A percentile compares a stretch with the other conserved stretches of the same genome.
These are phyloP conservation scores for Cantharellus anzutake DNA, from an alignment of 768 basidiomycete genomes.

Conservation along the genomic window DNA sequence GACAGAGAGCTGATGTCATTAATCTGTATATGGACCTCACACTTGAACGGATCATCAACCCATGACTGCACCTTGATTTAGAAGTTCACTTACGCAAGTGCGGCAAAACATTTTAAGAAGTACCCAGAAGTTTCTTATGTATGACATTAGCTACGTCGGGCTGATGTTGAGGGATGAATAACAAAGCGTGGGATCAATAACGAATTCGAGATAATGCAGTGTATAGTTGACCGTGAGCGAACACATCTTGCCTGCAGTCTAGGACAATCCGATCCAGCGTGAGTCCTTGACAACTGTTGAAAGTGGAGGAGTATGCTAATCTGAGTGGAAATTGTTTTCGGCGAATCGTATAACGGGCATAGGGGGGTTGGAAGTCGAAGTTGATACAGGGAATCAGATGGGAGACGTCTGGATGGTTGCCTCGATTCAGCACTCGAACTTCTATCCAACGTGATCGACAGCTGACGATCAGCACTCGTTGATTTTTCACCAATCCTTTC, in stretches of 20 bases:
- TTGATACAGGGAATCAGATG: slow-evolving; percentile 3
- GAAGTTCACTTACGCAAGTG: too few relatives aligned
- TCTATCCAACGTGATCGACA: not conserved
- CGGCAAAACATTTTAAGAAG: too few relatives aligned
- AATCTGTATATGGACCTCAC: too few relatives aligned
- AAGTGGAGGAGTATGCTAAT: slow-evolving; percentile 8
- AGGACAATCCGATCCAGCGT: slow-evolving; percentile 3
- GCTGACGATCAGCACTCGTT: slow-evolving; percentile 1
- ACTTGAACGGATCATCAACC: too few relatives aligned
- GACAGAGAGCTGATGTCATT: too few relatives aligned
- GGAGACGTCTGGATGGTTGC: slow-evolving; percentile 1
- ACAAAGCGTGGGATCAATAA: not conserved
- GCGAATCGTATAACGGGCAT: slow-evolving; percentile 2
- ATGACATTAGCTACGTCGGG: not conserved
- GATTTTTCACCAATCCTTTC: slow-evolving; percentile 5
- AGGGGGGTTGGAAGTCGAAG: slow-evolving; percentile 1
- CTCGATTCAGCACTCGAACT: not conserved
- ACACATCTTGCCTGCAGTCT: not conserved
- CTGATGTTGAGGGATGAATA: not conserved
- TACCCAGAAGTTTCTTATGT: not conserved
- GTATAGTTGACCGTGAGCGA: not conserved
- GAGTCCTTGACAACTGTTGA: slow-evolving; percentile 10
- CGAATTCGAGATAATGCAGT: not conserved
- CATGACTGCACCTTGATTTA: too few relatives aligned
- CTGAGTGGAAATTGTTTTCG: slow-evolving; percentile 7